Percentiles rank a stretch among this genome's conserved stretches.
These are phyloP conservation scores for Lecanicillium sp. DNA, from an alignment of 2,329 filamentous ascomycete species.

Conservation along the genomic window DNA sequence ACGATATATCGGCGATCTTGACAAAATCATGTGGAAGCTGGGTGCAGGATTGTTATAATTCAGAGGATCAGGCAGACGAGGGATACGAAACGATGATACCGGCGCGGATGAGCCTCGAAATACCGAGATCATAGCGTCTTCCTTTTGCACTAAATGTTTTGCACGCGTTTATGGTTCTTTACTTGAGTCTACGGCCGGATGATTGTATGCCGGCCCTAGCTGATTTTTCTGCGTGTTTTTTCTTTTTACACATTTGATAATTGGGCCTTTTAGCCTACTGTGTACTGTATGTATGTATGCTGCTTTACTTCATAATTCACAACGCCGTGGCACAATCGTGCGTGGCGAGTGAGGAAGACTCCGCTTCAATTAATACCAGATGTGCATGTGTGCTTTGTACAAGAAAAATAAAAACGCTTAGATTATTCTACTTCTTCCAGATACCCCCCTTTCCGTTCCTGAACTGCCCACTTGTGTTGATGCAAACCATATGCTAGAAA, in stretches of 20 bases:
- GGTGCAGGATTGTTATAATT: too few relatives aligned
- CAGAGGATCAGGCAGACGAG: too few relatives aligned
- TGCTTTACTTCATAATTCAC: background rate
- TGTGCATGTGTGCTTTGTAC: background rate
- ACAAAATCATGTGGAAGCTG: too few relatives aligned
- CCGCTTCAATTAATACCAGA: too few relatives aligned
- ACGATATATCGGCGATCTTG: too few relatives aligned
- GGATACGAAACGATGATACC: conserved; percentile 11
- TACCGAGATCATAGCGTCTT: conserved; percentile 5
- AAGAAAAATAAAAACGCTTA: too few relatives aligned
- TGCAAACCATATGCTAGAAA: too few relatives aligned
- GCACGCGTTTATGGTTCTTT: background rate
- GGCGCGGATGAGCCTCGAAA: conserved; percentile 2
- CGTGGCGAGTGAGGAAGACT: background rate
- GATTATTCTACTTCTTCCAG: too few relatives aligned
- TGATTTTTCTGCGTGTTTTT: background rate
- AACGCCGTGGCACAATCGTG: conserved; percentile 6
- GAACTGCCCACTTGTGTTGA: background rate
- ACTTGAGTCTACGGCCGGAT: conserved; percentile 2
- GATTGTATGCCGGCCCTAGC: too few relatives aligned
- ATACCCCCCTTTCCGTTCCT: conserved; percentile 2
- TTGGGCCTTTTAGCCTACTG: background rate
- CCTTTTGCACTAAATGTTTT: conserved; percentile 6
- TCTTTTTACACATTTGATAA: conserved; percentile 6
- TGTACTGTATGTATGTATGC: conserved; percentile 7